phyloP scores from a whole-genome alignment of 2,329 filamentous ascomycete genomes.

The Scytalidium sp. region DNA sequence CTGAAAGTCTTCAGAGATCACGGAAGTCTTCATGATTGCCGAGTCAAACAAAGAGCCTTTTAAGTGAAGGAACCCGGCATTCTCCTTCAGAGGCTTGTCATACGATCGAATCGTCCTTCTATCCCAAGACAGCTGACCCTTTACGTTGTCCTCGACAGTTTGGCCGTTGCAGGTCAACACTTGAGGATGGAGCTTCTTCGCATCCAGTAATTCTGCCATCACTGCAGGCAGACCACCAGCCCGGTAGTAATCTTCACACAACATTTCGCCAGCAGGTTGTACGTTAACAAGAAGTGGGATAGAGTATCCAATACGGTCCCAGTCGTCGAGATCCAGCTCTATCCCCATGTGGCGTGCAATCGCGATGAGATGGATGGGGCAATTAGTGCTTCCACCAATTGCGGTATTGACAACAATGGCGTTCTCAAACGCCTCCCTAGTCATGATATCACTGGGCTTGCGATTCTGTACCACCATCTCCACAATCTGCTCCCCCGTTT shows the following conservation, averaged over 20 bases:
- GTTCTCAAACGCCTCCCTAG: conserved; percentile 52
- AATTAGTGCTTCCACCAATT: conserved; percentile 55
- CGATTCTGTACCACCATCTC: conserved; percentile 46
- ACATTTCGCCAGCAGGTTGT: conserved; percentile 49
- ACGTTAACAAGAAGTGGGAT: conserved; percentile 52
- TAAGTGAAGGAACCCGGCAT: conserved; percentile 50
- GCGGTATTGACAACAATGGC: conserved; percentile 52
- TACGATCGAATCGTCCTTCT: conserved; percentile 43
- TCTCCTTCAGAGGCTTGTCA: conserved; percentile 40
- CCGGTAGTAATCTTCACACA: conserved; percentile 52
- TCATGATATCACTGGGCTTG: conserved; percentile 53
- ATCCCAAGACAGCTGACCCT: conserved; percentile 46
- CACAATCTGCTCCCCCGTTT: conserved; percentile 45
- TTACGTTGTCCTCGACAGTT: conserved; percentile 40
- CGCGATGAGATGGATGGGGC: conserved; percentile 52
- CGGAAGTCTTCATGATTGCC: conserved; percentile 51
- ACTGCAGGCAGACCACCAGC: conserved; percentile 51
- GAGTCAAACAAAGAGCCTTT: conserved; percentile 46
- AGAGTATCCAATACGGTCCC: conserved; percentile 47
- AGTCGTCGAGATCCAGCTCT: conserved; percentile 47
- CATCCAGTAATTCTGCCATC: conserved; percentile 49
- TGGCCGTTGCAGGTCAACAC: conserved; percentile 44
- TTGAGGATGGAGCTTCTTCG: conserved; percentile 40
- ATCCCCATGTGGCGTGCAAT: conserved; percentile 53
- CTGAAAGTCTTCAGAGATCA: conserved; percentile 43